phyloP scores from a whole-genome alignment of 2,329 filamentous ascomycete genomes.

The Venturia effusa region DNA sequence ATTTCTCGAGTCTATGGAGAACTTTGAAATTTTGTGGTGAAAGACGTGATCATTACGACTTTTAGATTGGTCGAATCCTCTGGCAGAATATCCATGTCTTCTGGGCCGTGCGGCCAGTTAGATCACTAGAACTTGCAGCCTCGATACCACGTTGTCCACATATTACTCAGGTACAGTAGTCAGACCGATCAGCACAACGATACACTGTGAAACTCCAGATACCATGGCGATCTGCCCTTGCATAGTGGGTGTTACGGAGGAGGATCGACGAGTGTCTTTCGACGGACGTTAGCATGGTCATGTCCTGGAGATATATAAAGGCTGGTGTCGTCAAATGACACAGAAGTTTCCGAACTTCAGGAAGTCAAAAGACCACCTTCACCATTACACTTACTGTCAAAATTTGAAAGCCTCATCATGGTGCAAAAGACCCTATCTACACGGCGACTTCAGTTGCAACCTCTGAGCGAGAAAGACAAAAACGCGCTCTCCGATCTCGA shows the following conservation, averaged over 20 bases:
- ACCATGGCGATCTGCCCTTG: background rate
- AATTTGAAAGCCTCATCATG: background rate
- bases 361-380: background rate
- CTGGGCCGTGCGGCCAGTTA: too few relatives aligned
- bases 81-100: background rate
- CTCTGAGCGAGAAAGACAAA: background rate
- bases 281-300: background rate
- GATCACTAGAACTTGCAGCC: background rate
- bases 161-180: background rate
- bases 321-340: background rate
- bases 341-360: background rate
- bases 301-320: background rate
- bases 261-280: background rate
- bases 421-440: background rate
- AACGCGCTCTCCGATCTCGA: constrained; percentile 2
- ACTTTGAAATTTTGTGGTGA: background rate
- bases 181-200: background rate
- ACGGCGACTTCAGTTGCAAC: constrained; percentile 1
- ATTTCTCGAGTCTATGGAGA: background rate
- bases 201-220: background rate
- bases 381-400: background rate
- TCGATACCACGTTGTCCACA: background rate
- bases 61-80: background rate
- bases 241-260: background rate
- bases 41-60: background rate